These are phyloP conservation scores for Mucor irregularis DNA, from an alignment of 371 early-diverging fungal genomes.

Conservation along the genomic window DNA sequence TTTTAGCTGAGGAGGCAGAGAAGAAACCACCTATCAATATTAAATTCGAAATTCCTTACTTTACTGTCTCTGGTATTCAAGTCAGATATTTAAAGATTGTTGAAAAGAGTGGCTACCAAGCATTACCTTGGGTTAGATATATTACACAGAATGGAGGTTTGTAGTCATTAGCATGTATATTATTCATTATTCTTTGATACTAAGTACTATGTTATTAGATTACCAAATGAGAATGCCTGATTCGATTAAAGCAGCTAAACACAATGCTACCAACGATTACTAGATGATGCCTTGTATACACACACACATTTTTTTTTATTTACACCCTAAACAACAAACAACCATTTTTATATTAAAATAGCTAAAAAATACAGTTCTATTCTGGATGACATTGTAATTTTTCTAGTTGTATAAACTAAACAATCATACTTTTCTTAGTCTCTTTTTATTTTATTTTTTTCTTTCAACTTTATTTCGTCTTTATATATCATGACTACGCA, in stretches of 20 bases:
- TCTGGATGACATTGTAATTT: slow-evolving; percentile 1
- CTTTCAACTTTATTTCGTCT: too few species aligned
- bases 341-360: background rate
- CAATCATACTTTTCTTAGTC: too few species aligned
- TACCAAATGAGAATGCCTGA: slow-evolving; percentile 79
- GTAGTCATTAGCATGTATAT: background rate
- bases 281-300: slow-evolving; percentile 4
- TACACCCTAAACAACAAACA: background rate
- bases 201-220: slow-evolving; percentile 35
- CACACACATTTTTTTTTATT: background rate
- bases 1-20: slow-evolving; percentile 83
- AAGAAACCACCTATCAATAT: slow-evolving; percentile 95
- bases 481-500: too few species aligned
- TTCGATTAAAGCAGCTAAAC: slow-evolving; percentile 60
- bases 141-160: slow-evolving; percentile 94
- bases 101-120: slow-evolving; percentile 97
- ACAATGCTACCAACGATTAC: slow-evolving; percentile 16
- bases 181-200: background rate
- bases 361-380: background rate
- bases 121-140: slow-evolving; percentile 98
- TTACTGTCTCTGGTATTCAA: slow-evolving; percentile 96
- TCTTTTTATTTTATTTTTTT: too few species aligned
- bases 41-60: slow-evolving; percentile 98
- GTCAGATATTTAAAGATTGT: slow-evolving; percentile 98
- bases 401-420: too few species aligned